Base-by-base conservation (phyloP, 106 monocot genomes). In the Cymbidium sinense region DNA sequence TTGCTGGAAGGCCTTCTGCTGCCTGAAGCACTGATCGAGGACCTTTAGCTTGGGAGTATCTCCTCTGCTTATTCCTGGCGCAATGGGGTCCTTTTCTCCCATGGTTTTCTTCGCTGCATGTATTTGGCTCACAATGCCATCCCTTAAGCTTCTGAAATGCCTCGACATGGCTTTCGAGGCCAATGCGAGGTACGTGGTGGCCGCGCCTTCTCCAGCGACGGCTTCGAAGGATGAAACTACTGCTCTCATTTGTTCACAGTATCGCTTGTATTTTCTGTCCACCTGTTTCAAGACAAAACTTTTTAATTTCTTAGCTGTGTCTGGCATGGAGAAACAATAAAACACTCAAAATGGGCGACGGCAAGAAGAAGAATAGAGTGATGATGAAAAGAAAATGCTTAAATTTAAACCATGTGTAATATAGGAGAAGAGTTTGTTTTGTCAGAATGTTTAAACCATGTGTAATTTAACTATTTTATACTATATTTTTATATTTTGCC, bases 131-230 rank as follows among this genome's bases (percentile, higher is more conserved):
- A 80, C 91, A 1, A 96, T 83, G 12, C 88, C 89, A 34, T 96
- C 96, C 70, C 96, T 87, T 70, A 96, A 67, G 34, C 83, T 86
- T 34, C 91, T 73, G 79, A 96, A 96, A 50, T 93, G 96, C 81
- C 86, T 81, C 43, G 96, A 96, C 87, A 96, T 96, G 17, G 93
- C 90, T 84, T 83, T 93, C 25, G 89, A 87, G 27, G 96, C 93
- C 84, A 93, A 19, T 10, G 81, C 73, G 23, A 87, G 79, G 78
- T 96, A 96, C 17, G 85, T 89, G 15, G 74, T 34, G 1, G 91
- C 93, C 25, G 93, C 75, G 0, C 91, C 86, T 50, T 87, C 87
- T 0, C 96, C 93, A 11, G 86, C 93, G 71, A 88, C 93, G 8
- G 83, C 83, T 74, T 96, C 96, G 35, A 96, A 93, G 2, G 89